Percentiles rank a stretch among this genome's conserved stretches.
Conservation (phyloP, 257 asterid species). For the Buddleja alternifolia region DNA sequence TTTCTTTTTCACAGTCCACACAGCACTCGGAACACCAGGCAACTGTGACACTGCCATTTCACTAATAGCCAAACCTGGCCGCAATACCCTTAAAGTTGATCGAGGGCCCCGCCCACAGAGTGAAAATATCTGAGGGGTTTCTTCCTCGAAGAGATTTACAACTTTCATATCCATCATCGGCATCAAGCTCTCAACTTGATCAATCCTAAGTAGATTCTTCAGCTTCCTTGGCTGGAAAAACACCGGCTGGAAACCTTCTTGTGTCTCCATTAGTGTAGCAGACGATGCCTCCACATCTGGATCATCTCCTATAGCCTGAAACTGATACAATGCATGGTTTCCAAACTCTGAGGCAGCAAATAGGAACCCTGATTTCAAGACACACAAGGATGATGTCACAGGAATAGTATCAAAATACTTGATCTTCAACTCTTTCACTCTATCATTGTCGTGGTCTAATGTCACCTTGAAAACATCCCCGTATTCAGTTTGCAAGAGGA, state of each 20-base stretch:
- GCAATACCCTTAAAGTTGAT: slow-evolving; percentile 77
- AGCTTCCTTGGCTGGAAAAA: slow-evolving; percentile 96
- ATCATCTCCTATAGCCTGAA: slow-evolving; percentile 94
- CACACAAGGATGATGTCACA: slow-evolving; percentile 89
- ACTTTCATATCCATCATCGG: slow-evolving; percentile 96
- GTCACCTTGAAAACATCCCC: slow-evolving; percentile 94
- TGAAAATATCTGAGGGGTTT: slow-evolving; percentile 90
- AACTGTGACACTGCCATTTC: slow-evolving; percentile 99
- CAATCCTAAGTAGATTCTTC: slow-evolving; percentile 89
- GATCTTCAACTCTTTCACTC: slow-evolving; percentile 87
- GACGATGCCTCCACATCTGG: slow-evolving; percentile 97
- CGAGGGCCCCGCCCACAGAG: slow-evolving; percentile 99
- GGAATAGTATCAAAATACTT: slow-evolving; percentile 97
- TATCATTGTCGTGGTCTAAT: slow-evolving; percentile 79
- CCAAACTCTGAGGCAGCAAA: slow-evolving; percentile 99
- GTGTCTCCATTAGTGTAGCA: slow-evolving; percentile 92
- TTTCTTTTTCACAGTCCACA: slow-evolving; percentile 97
- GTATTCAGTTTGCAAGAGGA: slow-evolving; percentile 95
- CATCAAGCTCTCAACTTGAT: slow-evolving; percentile 95
- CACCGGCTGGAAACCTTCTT: slow-evolving; percentile 97
- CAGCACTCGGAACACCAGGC: slow-evolving; percentile 99
- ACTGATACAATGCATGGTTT: slow-evolving; percentile 94
- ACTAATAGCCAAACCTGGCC: slow-evolving; percentile 97
- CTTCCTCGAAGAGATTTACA: slow-evolving; percentile 88
- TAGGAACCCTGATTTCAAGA: slow-evolving; percentile 91